Evolutionary conservation across 1,284 basidiomycete species (phyloP).

Genomic region (Ustilago sp.): DNA sequence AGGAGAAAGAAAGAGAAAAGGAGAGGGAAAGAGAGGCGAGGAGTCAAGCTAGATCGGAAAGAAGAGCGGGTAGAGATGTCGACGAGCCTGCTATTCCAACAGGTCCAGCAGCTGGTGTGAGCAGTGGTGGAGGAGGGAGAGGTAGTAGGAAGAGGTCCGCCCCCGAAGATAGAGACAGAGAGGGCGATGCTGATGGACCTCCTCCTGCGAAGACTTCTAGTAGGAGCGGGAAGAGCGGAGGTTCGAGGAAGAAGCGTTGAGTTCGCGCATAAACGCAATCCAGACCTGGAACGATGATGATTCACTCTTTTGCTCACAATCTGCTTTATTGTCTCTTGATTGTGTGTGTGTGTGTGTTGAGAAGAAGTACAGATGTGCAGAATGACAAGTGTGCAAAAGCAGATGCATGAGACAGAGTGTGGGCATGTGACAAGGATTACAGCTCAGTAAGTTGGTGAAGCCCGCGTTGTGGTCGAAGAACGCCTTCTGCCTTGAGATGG

Average conservation of each 20-base stretch:
- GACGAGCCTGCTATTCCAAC: slow-evolving; percentile 29
- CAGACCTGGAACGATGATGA: background rate
- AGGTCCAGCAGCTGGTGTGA: slow-evolving; percentile 10
- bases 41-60: slow-evolving; percentile 39
- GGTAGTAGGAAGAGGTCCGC: slow-evolving; percentile 37
- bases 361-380: background rate
- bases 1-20: slow-evolving; percentile 31
- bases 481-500: slow-evolving; percentile 11
- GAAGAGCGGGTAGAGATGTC: slow-evolving; percentile 40
- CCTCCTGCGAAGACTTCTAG: background rate
- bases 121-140: slow-evolving; percentile 7
- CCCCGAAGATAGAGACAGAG: slow-evolving; percentile 37
- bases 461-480: slow-evolving; percentile 9
- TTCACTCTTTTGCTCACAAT: background rate
- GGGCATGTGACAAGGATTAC: background rate
- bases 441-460: slow-evolving; percentile 27
- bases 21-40: slow-evolving; percentile 39
- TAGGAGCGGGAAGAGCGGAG: slow-evolving; percentile 4
- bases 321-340: background rate
- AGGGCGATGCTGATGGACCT: slow-evolving; percentile 14
- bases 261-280: background rate
- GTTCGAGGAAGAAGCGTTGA: slow-evolving; percentile 31
- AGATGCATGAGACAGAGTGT: background rate
- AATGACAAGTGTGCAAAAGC: background rate
- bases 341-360: background rate